Conservation (phyloP, 352 stramenopile genomes). For the Vaucheria bursata region DNA sequence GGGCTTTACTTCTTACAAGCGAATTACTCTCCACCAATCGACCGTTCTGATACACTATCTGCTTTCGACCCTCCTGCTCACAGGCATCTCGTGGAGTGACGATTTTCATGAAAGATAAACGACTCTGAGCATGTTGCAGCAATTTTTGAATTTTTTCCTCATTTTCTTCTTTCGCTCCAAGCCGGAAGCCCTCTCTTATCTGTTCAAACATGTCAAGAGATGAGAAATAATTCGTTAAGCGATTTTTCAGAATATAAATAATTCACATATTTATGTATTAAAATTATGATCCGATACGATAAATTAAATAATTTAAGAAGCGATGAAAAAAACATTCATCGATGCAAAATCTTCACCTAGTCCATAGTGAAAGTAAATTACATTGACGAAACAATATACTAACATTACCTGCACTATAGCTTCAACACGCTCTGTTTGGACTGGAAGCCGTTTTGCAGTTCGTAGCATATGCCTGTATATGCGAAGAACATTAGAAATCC, state of each 20-base stretch:
- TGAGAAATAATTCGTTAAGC: background rate
- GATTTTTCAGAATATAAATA: background rate
- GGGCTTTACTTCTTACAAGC: background rate
- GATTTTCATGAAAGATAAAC: background rate
- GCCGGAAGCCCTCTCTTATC: background rate
- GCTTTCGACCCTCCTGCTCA: background rate
- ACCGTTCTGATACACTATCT: background rate
- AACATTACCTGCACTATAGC: background rate
- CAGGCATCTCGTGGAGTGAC: background rate
- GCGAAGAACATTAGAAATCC: background rate
- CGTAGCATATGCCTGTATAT: slow-evolving; percentile 1
- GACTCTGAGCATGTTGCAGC: background rate
- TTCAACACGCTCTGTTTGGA: background rate
- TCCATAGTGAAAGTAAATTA: background rate
- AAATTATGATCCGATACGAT: background rate
- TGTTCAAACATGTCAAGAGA: background rate
- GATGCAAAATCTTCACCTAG: background rate
- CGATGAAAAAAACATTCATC: background rate
- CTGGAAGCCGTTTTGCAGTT: background rate
- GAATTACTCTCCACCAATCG: background rate
- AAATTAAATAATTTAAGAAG: background rate
- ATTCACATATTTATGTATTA: background rate
- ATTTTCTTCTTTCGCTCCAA: background rate
- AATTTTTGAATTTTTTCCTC: background rate
- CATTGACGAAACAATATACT: background rate